These are phyloP conservation scores for Syncephalastrum contaminatum DNA, from an alignment of 371 early-diverging fungal species.

Conservation along the genomic window DNA sequence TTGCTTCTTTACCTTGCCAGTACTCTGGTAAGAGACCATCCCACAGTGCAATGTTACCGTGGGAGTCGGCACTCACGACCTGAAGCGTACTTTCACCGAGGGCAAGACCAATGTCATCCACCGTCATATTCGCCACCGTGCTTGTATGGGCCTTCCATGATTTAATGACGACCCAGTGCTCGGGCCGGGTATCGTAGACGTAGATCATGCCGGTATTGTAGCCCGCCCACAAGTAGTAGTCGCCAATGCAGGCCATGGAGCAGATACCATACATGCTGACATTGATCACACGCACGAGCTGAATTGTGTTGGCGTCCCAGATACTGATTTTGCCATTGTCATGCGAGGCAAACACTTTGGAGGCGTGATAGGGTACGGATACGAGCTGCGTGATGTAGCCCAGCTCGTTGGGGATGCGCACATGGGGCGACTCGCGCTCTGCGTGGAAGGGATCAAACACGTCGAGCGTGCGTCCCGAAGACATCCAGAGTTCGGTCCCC, in stretches of 20 bases:
- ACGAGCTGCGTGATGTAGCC: slow-evolving; percentile 66
- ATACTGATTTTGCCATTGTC: slow-evolving; percentile 80
- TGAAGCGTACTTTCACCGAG: slow-evolving; percentile 41
- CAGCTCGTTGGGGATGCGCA: slow-evolving; percentile 49
- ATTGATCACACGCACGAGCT: slow-evolving; percentile 46
- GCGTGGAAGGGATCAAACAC: slow-evolving; percentile 3
- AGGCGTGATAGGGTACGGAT: slow-evolving; percentile 40
- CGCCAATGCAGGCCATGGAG: slow-evolving; percentile 60
- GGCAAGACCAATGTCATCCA: slow-evolving; percentile 53
- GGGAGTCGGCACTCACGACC: slow-evolving; percentile 59
- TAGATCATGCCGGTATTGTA: slow-evolving; percentile 79
- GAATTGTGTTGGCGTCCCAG: slow-evolving; percentile 61
- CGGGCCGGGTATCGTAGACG: slow-evolving; percentile 65
- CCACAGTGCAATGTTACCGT: slow-evolving; percentile 71
- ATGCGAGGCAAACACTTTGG: slow-evolving; percentile 69
- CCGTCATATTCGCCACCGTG: slow-evolving; percentile 50
- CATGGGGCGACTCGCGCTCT: slow-evolving; percentile 13
- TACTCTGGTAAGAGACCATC: slow-evolving; percentile 70
- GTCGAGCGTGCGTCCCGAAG: slow-evolving; percentile 14
- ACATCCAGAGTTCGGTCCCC: slow-evolving; percentile 56
- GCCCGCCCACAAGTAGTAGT: slow-evolving; percentile 76
- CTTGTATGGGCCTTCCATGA: slow-evolving; percentile 71
- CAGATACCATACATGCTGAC: slow-evolving; percentile 72
- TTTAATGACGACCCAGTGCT: slow-evolving; percentile 64
- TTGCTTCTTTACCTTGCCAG: slow-evolving; percentile 55